Conservation (phyloP, 1,284 basidiomycete species). For the Tilletia indica region DNA sequence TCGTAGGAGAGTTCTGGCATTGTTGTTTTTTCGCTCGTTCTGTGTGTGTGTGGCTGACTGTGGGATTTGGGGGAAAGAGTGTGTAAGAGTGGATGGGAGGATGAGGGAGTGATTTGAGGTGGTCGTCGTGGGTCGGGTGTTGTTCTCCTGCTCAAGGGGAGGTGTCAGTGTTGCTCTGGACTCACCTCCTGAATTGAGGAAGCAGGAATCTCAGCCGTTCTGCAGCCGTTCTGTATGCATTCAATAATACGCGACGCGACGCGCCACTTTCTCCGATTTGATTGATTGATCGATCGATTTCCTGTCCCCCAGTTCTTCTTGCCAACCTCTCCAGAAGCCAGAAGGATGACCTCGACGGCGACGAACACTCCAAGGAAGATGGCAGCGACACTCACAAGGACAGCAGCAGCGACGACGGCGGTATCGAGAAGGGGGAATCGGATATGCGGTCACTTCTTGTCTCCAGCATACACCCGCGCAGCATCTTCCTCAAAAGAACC, state of each 20-base stretch:
- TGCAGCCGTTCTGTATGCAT: too few species aligned
- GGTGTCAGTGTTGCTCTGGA: too few species aligned
- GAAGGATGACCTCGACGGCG: not conserved
- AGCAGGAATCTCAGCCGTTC: too few species aligned
- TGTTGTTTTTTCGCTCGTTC: not conserved
- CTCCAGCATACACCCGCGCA: too few species aligned
- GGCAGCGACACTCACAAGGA: not conserved
- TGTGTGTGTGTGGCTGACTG: not conserved
- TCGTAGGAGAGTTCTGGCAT: slow-evolving; percentile 17
- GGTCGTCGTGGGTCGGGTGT: too few species aligned
- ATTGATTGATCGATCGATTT: not conserved
- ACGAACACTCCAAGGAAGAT: not conserved
- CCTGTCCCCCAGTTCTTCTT: too few species aligned
- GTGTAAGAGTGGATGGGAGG: not conserved
- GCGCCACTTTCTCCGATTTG: not conserved
- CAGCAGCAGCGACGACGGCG: not conserved
- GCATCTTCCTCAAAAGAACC: not conserved
- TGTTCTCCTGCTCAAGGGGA: too few species aligned
- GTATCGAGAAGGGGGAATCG: too few species aligned
- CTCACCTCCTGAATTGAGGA: too few species aligned
- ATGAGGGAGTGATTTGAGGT: not conserved
- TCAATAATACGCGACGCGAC: not conserved
- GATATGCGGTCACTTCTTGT: too few species aligned
- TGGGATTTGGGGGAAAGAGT: not conserved
- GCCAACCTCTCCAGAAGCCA: too few species aligned